Evolutionary conservation across 2,329 filamentous ascomycete genomes (phyloP), one percentile per base, ranked within the genome.

Genomic region (Zasmidium cellare): DNA sequence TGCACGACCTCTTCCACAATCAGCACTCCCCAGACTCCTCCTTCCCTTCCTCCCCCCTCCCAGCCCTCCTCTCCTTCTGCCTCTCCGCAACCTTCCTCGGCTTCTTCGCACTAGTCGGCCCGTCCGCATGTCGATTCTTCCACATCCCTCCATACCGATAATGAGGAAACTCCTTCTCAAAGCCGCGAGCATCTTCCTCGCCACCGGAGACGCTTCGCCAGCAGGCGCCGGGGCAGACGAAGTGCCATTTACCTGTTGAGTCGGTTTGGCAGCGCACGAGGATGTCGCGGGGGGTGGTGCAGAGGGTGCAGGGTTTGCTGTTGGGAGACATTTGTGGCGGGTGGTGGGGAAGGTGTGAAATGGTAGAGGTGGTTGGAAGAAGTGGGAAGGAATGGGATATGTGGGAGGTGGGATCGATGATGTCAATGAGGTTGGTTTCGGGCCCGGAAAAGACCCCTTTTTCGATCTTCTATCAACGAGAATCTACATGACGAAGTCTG

Each of bases 241-340:
- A 76, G 60, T 78, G 71, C 77, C 77, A 79, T 57, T 65, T 71
- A 3, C 56, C 60, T 1, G 71, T 71, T 0, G 68, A 64, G 63
- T 79, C 76, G 55, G 75, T 75, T 58, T 77, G 75, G 63, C 77
- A 79, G 49, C 76, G 75, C 1, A 80, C 71, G 0, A 79, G 71
- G 1, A 79, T 69, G 45, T 71, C 66, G 9, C 73, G 70, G 1
- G 71, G 68, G 0, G 63, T 73, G 16, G 65, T 58, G 64, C 77
- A 79, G 14, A 78, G 64, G 2, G 75, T 74, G 64, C 77, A 79
- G 9, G 71, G 62, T 62, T 79, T 79, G 60, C 70, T 57, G 57
- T 70, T 61, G 57, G 38, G 19, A 38, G 55, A 49, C 53, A 57
- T 60, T n/a, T n/a, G n/a, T n/a, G n/a, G n/a, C n/a, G 25, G 45